Base-by-base conservation (phyloP, 768 basidiomycete species). In the Astraeus odoratus region DNA sequence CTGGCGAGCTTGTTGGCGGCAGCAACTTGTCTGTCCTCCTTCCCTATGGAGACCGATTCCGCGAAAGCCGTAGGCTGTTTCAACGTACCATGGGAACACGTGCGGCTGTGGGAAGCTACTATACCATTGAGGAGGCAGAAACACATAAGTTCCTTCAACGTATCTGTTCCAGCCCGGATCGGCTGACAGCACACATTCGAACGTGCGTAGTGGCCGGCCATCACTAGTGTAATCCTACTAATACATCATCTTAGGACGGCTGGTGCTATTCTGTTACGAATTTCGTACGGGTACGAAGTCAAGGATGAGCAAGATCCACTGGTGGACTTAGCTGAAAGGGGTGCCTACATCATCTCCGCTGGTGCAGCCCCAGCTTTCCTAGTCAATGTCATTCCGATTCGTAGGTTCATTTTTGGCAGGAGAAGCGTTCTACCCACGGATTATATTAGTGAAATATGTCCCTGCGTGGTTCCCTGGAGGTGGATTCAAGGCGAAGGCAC, bases 381-480 rank as follows among this genome's bases (percentile, higher is more conserved):
- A 70, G 77, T 81, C 16, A 74, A 80, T 43, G 53, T 76, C 9
- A 52, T 80, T 10, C 79, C 79, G 7, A 54, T 67, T 8, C 29
- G 65, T 69, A 42, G 6, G 67, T 50, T 2, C 16, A 26, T 9
- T 8, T 26, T 26, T 1, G 6, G 18, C 12, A 19, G 8, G 19
- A 6, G 3, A 15, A 47, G 13, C 54, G 33, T 22, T 10, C 18
- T 18, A 25, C 37, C 27, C 27, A 29, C 27, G 27, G n/a, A n/a
- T 30, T 2, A 22, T 59, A 22, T 4, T 54, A 46, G 55, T 83
- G 50, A 63, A 68, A 34, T 51, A 68, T 18, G 53, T 82, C 16
- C 81, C 81, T 0, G 70, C 72, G 49, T 77, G 78, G 74, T 52
- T 80, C 18, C 79, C 80, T 20, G 78, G 78, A 0, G 72, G 71